phyloP scores from a whole-genome alignment of 768 basidiomycete species.

The Trametes sanguinea region DNA sequence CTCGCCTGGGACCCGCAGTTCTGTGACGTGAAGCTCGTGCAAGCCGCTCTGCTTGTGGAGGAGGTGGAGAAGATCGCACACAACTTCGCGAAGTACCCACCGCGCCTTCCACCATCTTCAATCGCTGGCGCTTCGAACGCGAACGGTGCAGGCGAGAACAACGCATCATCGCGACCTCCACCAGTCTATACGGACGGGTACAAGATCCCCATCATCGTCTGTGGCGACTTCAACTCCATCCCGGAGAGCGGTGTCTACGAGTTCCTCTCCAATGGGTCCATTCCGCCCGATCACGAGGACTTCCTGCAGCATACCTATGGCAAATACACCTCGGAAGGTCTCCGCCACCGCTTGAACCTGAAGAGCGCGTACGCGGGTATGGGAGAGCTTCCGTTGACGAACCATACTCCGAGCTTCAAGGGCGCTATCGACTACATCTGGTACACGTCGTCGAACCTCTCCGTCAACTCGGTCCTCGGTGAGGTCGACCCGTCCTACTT shows the following conservation, averaged over 20 bases:
- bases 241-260: constrained; percentile 90
- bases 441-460: constrained; percentile 75
- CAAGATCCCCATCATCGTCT: constrained; percentile 89
- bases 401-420: constrained; percentile 85
- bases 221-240: constrained; percentile 95
- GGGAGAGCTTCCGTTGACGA: constrained; percentile 76
- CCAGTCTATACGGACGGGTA: constrained; percentile 80
- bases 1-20: constrained; percentile 92
- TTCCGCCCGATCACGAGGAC: constrained; percentile 79
- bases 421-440: constrained; percentile 94
- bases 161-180: constrained; percentile 47
- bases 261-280: constrained; percentile 72
- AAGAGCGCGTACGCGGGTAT: constrained; percentile 78
- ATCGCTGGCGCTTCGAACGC: constrained; percentile 29
- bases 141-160: constrained; percentile 34
- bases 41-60: constrained; percentile 88
- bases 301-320: constrained; percentile 93
- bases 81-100: constrained; percentile 83
- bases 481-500: constrained; percentile 85
- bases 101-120: constrained; percentile 49
- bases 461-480: constrained; percentile 81
- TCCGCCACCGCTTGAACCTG: constrained; percentile 76
- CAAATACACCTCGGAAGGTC: constrained; percentile 85
- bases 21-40: constrained; percentile 96
- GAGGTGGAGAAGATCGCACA: constrained; percentile 89